phyloP scores from a whole-genome alignment of 129 eudicot genomes.

The Sambucus nigra region DNA sequence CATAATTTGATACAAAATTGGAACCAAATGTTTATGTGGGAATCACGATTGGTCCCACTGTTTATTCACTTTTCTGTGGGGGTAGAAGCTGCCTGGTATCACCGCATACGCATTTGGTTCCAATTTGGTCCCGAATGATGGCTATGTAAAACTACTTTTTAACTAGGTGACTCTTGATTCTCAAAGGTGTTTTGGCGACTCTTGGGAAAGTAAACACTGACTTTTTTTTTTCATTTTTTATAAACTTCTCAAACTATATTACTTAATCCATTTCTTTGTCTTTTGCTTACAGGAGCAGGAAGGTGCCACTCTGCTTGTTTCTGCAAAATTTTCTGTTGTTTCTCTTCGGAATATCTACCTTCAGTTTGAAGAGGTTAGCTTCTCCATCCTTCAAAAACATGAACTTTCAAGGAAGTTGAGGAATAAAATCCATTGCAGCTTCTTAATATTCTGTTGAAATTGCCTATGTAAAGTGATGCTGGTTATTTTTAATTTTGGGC shows the following conservation, averaged over 20 bases:
- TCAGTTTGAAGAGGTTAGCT: slow-evolving; percentile 78
- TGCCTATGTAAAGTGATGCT: background rate
- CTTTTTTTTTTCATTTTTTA: background rate
- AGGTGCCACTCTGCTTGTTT: slow-evolving; percentile 89
- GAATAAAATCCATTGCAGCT: background rate
- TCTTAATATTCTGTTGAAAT: background rate
- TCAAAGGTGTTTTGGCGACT: too few species aligned
- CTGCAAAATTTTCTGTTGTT: slow-evolving; percentile 83
- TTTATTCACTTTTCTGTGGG: too few species aligned
- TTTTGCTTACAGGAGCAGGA: slow-evolving; percentile 59
- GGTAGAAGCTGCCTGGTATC: too few species aligned
- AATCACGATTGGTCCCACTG: too few species aligned
- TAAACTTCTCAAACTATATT: background rate
- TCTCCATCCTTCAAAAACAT: background rate
- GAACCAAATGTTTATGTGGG: too few species aligned
- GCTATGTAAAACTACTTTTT: too few species aligned
- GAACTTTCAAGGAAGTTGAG: background rate
- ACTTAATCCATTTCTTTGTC: background rate
- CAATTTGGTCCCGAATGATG: too few species aligned
- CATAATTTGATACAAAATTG: too few species aligned
- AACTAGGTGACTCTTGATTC: too few species aligned
- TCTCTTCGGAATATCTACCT: slow-evolving; percentile 69
- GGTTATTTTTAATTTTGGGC: too few species aligned
- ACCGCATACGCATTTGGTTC: too few species aligned
- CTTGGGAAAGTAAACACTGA: too few species aligned